phyloP scores from a whole-genome alignment of 192 early-diverging fungal genomes.

The Coemansia sp. region DNA sequence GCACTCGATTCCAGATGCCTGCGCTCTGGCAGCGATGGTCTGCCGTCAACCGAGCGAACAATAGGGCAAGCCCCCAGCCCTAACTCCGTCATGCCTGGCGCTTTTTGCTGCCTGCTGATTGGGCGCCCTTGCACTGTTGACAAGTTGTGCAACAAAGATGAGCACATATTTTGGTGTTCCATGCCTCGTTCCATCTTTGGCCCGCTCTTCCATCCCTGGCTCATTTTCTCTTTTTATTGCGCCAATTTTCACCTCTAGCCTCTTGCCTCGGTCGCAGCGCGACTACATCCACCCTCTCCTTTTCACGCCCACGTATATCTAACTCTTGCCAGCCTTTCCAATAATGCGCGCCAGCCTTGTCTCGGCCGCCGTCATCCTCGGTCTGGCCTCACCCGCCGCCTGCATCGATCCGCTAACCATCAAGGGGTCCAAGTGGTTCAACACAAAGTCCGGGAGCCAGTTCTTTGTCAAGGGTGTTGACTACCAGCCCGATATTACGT shows the following conservation, averaged over 20 bases:
- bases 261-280: background rate
- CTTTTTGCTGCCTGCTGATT: no score
- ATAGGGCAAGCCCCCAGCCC: no score
- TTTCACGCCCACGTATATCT: background rate
- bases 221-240: background rate
- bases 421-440: constrained; percentile 70
- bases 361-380: constrained; percentile 21
- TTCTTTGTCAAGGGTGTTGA: constrained; percentile 73
- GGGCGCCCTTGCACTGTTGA: no score
- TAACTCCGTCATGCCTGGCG: no score
- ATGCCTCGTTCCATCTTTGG: background rate
- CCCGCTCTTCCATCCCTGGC: background rate
- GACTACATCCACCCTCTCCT: background rate
- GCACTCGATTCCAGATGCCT: no score
- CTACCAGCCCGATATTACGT: constrained; percentile 61
- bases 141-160: no score
- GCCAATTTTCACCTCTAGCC: background rate
- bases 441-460: constrained; percentile 65
- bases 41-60: no score
- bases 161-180: no score
- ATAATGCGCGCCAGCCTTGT: constrained; percentile 34
- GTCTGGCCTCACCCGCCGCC: constrained; percentile 27
- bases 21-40: no score
- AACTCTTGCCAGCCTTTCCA: background rate
- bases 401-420: constrained; percentile 61